Conservation (phyloP, 2,329 filamentous ascomycete genomes). For the Onygenales sp. region DNA sequence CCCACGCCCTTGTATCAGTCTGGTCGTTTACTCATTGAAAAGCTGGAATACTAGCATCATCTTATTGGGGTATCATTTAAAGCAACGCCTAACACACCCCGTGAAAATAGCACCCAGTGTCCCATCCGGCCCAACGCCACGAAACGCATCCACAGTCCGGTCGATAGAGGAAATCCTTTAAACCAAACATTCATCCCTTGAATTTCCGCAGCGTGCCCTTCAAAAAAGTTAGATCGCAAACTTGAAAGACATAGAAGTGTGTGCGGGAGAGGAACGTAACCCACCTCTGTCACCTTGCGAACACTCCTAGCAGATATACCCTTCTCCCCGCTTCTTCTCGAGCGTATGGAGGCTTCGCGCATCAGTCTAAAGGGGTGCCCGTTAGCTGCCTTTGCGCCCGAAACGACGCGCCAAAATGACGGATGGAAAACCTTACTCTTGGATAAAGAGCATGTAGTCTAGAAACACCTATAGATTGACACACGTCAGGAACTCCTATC, state of each 20-base stretch:
- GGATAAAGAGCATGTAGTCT: conserved; percentile 74
- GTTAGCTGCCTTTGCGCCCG: too few relatives aligned
- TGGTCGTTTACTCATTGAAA: too few relatives aligned
- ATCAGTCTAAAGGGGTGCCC: conserved; percentile 48
- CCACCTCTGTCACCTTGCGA: conserved; percentile 65
- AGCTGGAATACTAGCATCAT: too few relatives aligned
- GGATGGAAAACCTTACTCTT: conserved; percentile 41
- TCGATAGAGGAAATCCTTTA: background rate
- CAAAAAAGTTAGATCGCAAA: background rate
- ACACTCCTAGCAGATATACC: conserved; percentile 66
- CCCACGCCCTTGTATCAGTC: too few relatives aligned
- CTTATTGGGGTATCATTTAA: too few relatives aligned
- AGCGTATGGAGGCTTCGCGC: conserved; percentile 68
- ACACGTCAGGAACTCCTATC: background rate
- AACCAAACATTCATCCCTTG: conserved; percentile 3
- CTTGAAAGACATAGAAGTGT: background rate
- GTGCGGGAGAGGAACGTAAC: conserved; percentile 16
- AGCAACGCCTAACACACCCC: background rate
- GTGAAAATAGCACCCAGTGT: background rate
- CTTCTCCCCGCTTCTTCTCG: conserved; percentile 64
- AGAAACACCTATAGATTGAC: conserved; percentile 59
- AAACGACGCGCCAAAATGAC: background rate
- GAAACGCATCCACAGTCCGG: background rate
- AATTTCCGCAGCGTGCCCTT: conserved; percentile 50
- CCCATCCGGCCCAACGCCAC: too few relatives aligned